Evolutionary conservation across 139 green algal species (phyloP), one percentile per base, ranked within the genome.

Genomic region (Asterochloris erici): DNA sequence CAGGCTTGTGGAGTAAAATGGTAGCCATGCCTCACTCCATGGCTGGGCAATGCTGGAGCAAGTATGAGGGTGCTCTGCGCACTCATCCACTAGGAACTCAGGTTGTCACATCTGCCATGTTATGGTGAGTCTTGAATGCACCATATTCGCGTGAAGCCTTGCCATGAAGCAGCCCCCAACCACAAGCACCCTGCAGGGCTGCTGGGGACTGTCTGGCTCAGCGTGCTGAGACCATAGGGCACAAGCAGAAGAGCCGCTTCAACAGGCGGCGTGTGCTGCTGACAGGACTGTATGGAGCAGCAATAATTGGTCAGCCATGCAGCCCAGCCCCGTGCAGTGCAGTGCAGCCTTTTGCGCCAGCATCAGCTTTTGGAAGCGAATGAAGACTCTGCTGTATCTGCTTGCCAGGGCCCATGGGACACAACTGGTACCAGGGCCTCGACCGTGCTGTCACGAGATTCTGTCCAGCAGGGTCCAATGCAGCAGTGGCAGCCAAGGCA

Each of bases 181-280:
- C 10, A n/a, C 12, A 27, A 17, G 0, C 13, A 28, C n/a, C 16
- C 47, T 29, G 19, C 63, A 82, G 78, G 78, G 78, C 78, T 29
- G 63, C 63, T 16, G 78, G 78, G 26, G 78, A 82, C 63, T 82
- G 27, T 64, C 63, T 82, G 21, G 78, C 78, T 63, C 78, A 82
- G 63, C 17, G 28, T 21, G 28, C 63, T n/a, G 62, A 82, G 28
- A 21, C n/a, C 78, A 60, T 74, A 14, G 78, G 16, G 10, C 63
- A 26, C 9, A 74, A 63, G 28, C 28, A 29, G 13, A 74, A 62
- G 27, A 64, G 68, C 4, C 54, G 23, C 26, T 63, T 74, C 28
- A 82, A 82, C 63, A 73, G 69, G 12, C 27, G 63, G 14, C 68
- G 78, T 16, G 69, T 63, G 62, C 61, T 63, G 61, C 73, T 82